A percentile compares a stretch with the other conserved stretches of the same genome.
Conservation (phyloP, 495 filamentous ascomycete species). For the Trichocladium antarcticum region DNA sequence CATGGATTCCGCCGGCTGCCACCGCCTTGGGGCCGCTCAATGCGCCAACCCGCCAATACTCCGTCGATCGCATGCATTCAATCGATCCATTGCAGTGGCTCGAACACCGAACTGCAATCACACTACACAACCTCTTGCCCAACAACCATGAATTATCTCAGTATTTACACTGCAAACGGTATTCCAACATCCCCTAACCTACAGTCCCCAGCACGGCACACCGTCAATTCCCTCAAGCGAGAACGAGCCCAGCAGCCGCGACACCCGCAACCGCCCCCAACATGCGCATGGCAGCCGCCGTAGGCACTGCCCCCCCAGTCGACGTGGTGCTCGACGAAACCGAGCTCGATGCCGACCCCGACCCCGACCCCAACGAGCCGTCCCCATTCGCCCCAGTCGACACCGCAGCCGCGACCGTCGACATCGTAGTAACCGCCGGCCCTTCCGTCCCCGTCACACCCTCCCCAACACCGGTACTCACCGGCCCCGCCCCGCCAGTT, state of each 20-base stretch:
- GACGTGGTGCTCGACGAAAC: background rate
- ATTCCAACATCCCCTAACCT: background rate
- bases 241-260: slow-evolving; percentile 4
- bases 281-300: slow-evolving; percentile 5
- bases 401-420: background rate
- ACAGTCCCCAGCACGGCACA: background rate
- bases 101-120: no score
- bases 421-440: background rate
- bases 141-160: no score
- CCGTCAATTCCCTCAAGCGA: background rate
- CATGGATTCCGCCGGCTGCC: slow-evolving; percentile 3
- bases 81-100: no score
- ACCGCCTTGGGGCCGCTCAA: slow-evolving; percentile 9
- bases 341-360: background rate
- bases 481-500: background rate
- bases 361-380: background rate
- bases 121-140: no score
- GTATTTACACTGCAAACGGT: background rate
- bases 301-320: slow-evolving; percentile 10
- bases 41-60: no score
- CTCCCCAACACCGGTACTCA: no score
- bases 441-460: background rate
- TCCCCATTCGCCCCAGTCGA: background rate
- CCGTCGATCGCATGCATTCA: no score
- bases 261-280: slow-evolving; percentile 7